phyloP scores from a whole-genome alignment of 2,329 filamentous ascomycete species.

The Diplodia corticola region DNA sequence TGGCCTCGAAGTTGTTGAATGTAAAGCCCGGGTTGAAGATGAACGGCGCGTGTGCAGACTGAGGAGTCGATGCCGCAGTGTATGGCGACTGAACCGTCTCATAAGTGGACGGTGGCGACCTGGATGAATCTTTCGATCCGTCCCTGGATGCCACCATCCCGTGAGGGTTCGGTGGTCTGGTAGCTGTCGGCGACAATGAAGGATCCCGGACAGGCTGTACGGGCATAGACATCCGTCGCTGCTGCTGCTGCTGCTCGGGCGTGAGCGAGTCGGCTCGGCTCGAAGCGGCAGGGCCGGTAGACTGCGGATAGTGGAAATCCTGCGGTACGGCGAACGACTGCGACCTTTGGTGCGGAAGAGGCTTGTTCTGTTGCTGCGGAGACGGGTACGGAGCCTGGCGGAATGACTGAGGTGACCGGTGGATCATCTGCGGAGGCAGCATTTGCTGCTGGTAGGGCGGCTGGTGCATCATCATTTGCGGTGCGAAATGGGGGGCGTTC shows the following conservation, averaged over 20 bases:
- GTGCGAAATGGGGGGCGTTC: conserved; percentile 43
- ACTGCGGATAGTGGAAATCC: conserved; percentile 34
- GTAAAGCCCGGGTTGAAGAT: conserved; percentile 27
- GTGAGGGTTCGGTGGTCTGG: conserved; percentile 14
- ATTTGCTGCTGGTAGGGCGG: conserved; percentile 34
- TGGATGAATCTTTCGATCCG: not conserved
- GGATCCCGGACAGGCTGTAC: conserved; percentile 32
- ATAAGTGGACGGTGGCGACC: not conserved
- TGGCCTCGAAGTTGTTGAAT: conserved; percentile 30
- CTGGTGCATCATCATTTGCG: conserved; percentile 38
- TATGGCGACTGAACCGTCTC: not conserved
- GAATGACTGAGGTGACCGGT: conserved; percentile 30
- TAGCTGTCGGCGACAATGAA: conserved; percentile 24
- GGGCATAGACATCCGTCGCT: conserved; percentile 48
- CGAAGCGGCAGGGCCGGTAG: conserved; percentile 28
- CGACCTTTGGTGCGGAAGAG: conserved; percentile 47
- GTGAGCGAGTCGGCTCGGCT: conserved; percentile 28
- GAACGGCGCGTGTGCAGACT: conserved; percentile 28
- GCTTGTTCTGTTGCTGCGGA: conserved; percentile 43
- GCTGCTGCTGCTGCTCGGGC: conserved; percentile 30
- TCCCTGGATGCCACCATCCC: conserved; percentile 24
- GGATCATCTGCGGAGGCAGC: conserved; percentile 38
- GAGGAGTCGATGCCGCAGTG: not conserved
- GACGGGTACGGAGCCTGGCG: conserved; percentile 33
- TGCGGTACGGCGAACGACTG: conserved; percentile 48